Evolutionary conservation across 2,329 filamentous ascomycete species (phyloP).

Genomic region (Fusarium torulosum): DNA sequence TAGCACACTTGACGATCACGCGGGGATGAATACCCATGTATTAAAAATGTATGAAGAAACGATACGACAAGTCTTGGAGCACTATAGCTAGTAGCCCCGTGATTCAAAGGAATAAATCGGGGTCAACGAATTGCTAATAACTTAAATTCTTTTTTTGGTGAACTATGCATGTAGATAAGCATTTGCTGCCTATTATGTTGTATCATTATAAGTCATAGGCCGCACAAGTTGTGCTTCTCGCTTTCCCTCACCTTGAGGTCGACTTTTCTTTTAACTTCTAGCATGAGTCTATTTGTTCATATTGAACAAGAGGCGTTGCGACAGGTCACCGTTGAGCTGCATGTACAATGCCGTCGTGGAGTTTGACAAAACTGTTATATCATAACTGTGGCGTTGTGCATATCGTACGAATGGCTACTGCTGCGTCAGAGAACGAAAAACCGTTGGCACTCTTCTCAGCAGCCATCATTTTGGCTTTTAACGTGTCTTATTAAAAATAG

Average conservation of each 20-base stretch:
- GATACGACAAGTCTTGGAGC: not conserved
- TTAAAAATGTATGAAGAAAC: not conserved
- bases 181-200: not conserved
- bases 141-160: not conserved
- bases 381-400: no score
- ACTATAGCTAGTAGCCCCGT: not conserved
- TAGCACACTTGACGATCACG: not conserved
- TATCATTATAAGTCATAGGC: not conserved
- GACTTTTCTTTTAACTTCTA: not conserved
- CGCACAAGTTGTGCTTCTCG: not conserved
- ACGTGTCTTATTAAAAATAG: no score
- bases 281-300: no score
- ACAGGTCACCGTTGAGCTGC: no score
- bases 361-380: no score
- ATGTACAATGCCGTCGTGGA: no score
- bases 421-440: no score
- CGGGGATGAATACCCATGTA: conserved; percentile 11
- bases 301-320: no score
- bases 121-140: not conserved
- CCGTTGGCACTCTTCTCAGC: no score
- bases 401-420: no score
- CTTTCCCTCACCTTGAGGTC: not conserved
- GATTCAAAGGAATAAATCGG: not conserved
- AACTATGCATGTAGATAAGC: not conserved
- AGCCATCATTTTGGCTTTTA: no score